phyloP scores from a whole-genome alignment of 495 filamentous ascomycete genomes.

The Copromyces sp. region DNA sequence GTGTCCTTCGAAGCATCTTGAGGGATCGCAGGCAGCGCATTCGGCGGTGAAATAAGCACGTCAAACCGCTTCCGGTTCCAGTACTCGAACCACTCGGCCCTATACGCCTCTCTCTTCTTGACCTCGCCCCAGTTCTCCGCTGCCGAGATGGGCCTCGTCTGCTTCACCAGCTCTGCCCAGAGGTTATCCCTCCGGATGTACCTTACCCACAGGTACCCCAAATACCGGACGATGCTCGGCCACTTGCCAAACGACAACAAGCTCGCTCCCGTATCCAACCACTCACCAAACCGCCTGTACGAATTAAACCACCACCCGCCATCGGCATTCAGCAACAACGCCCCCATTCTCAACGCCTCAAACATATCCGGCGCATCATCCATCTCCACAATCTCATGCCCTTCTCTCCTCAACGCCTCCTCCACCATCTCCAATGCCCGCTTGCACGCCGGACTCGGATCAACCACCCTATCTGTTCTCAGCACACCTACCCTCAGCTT shows the following conservation, averaged over 20 bases:
- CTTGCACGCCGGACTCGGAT: conserved; percentile 73
- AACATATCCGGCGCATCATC: conserved; percentile 50
- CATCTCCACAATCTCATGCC: conserved; percentile 71
- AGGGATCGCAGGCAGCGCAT: conserved; percentile 83
- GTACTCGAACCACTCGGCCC: conserved; percentile 70
- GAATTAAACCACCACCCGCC: conserved; percentile 73
- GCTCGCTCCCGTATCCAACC: conserved; percentile 66
- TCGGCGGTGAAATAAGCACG: conserved; percentile 73
- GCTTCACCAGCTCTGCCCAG: conserved; percentile 66
- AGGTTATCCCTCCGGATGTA: conserved; percentile 66
- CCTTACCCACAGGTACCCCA: conserved; percentile 84
- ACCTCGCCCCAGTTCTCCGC: conserved; percentile 77
- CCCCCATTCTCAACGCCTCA: conserved; percentile 67
- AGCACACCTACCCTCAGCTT: conserved; percentile 68
- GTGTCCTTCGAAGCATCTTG: conserved; percentile 80
- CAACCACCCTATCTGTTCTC: conserved; percentile 74
- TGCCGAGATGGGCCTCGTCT: conserved; percentile 60
- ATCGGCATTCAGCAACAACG: conserved; percentile 79
- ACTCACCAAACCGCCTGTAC: conserved; percentile 69
- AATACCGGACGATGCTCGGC: conserved; percentile 62
- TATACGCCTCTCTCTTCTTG: conserved; percentile 64
- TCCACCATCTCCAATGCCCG: conserved; percentile 66
- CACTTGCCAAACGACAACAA: conserved; percentile 65
- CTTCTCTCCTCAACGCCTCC: conserved; percentile 53
- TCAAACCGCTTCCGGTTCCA: conserved; percentile 65